Evolutionary conservation across 352 stramenopile genomes (phyloP), one percentile per base, ranked within the genome.

Genomic region (Phytophthora fragariae): DNA sequence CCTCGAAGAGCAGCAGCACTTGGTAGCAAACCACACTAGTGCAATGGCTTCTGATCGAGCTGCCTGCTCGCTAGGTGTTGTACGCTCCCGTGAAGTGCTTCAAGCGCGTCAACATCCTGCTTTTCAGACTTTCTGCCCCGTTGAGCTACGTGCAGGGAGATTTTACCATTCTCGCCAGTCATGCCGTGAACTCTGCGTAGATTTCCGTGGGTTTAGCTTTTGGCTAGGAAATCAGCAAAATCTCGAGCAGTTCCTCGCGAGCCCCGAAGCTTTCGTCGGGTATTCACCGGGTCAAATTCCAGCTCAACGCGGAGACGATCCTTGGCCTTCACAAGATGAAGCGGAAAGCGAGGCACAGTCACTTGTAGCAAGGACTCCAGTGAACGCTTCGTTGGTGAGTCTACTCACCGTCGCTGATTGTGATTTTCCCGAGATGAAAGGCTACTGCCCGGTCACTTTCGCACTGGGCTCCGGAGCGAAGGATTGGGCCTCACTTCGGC

Each of bases 371-470:
- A 78, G 75, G 57, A 60, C 75, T 4, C 87, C 87, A 1, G 72
- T 92, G 14, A 84, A 88, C 27, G 76, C 84, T 21, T 94, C 87
- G n/a, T 55, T 92, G 12, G 14, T 92, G 39, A 92, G 84, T 41
- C 73, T 94, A 17, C 65, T 94, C 2, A 81, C 76, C 0, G 85
- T 92, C 7, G 57, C 78, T 9, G 86, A 92, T 55, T 92, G 84
- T 35, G 82, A 91, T 54, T 91, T 92, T 35, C 85, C 85, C 0
- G 87, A 94, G 60, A 67, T 92, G 53, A 90, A 89, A 72, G 87
- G 85, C 7, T 94, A 93, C 62, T 94, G 85, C 58, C 85, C 87
- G 7, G 87, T 94, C 24, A 92, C 84, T 3, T 92, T 92, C 56
- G 68, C 82, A 19, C 58, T 49, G 7, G 65, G 69, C 11, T 74